These are phyloP conservation scores for Primulina tabacum DNA, from an alignment of 257 asterid species.

Conservation along the genomic window DNA sequence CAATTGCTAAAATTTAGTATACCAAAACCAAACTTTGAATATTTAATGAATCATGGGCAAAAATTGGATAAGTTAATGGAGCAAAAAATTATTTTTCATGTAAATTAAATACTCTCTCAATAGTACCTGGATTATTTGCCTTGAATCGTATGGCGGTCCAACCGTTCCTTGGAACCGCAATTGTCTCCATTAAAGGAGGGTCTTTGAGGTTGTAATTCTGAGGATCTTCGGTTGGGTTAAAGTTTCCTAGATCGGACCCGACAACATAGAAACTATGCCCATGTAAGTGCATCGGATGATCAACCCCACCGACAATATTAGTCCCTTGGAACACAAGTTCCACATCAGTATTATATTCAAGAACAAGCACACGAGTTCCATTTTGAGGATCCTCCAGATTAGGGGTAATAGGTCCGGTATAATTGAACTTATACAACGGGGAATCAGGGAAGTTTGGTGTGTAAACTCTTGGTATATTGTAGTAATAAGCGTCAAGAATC, in stretches of 20 bases:
- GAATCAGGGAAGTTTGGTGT: slow-evolving; percentile 35
- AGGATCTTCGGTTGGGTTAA: slow-evolving; percentile 29
- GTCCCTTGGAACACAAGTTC: slow-evolving; percentile 61
- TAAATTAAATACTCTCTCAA: not conserved
- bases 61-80: too few species aligned
- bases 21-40: too few species aligned
- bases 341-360: slow-evolving; percentile 43
- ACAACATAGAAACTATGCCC: slow-evolving; percentile 68
- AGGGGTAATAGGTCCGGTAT: slow-evolving; percentile 22
- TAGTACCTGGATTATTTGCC: slow-evolving; percentile 38
- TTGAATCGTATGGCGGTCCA: slow-evolving; percentile 39
- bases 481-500: slow-evolving; percentile 66
- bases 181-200: slow-evolving; percentile 33
- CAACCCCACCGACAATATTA: slow-evolving; percentile 36
- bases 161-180: slow-evolving; percentile 34
- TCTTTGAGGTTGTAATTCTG: slow-evolving; percentile 33
- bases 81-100: too few species aligned
- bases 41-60: too few species aligned
- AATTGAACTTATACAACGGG: slow-evolving; percentile 41
- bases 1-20: too few species aligned
- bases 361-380: slow-evolving; percentile 34
- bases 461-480: slow-evolving; percentile 39
- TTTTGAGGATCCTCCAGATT: slow-evolving; percentile 12
- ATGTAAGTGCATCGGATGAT: slow-evolving; percentile 73
- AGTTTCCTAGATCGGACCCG: slow-evolving; percentile 58